Base-by-base conservation (phyloP, 495 filamentous ascomycete genomes). In the Parathielavia appendiculata region DNA sequence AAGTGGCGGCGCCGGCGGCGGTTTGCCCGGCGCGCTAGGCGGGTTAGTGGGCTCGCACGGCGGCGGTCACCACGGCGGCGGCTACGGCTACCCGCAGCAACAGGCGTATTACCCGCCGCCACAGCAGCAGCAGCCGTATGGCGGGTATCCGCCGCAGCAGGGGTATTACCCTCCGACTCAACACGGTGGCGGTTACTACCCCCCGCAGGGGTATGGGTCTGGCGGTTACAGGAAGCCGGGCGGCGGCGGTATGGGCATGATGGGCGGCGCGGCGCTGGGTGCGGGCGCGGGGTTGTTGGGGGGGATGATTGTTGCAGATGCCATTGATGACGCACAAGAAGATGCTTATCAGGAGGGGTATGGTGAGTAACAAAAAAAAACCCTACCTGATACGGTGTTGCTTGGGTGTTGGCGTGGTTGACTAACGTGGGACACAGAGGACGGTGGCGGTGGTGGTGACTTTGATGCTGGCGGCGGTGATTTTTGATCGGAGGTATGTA, bases 281-380 rank as follows among this genome's bases (percentile, higher is more conserved):
- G 66, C 89, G 10, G 90, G 89, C 47, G 90, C 84, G 55, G 90
- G 90, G 54, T 59, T 95, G 64, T 41, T 92, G 4, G 89, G 88
- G 58, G 89, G 89, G 12, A 73, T 77, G 61, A 48, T 92, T 66
- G 66, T 95, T 41, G 86, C 78, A 4, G 79, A 88, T 65, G 84
- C 82, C 11, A 74, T 90, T 46, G 68, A 83, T 45, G 85, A 86
- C 57, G 63, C 79, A 50, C 62, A 86, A 60, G 72, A 85, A 53
- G 71, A 80, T 23, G 75, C 73, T 45, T 81, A 83, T 63, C 34
- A 71, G 20, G 67, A 80, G 16, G 77, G 76, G 17, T 78, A 69
- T 62, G 47, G 68, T 70, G 55, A 68, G 70, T 72, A 1, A n/a
- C n/a, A n/a, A 43, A 9, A n/a, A 14, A 20, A 13, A 20, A 6